Evolutionary conservation across 1,139 yeast species (phyloP), one percentile per base, ranked within the genome.

Genomic region (Hanseniaspora uvarum): DNA sequence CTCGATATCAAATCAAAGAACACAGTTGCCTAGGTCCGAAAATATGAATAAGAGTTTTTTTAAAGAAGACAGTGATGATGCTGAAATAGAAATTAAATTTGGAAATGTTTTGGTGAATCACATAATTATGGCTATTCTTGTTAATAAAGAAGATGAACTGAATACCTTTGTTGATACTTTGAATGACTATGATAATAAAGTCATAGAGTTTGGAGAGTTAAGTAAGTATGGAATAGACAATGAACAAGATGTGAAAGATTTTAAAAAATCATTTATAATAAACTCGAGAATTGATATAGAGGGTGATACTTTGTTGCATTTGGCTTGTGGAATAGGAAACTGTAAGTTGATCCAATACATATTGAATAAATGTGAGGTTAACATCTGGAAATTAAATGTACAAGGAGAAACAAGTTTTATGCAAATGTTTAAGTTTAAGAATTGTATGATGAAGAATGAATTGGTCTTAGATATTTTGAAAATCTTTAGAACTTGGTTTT

Each of bases 291-390:
- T 92, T 53, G 98, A 92, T 64, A 94, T 87, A 56, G 96, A 92
- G 65, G 94, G 96, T 0, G 95, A 92, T 63, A 86, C 96, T 0
- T 89, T 96, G 0, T 79, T 92, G 61, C 97, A 92, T 67, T 89
- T 97, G 97, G 95, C 97, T 0, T 85, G 96, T 45, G 85, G 97
- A 0, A 83, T 92, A 74, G 97, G 96, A 4, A 81, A 83, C 61
- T 70, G 81, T 46, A 78, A 77, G 40, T 81, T 88, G 65, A 81
- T 86, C 47, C 89, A 84, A 59, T 38, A 48, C 5, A 26, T 53
- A 23, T 6, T 53, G 7, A 31, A 19, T 10, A 19, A 48, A 11
- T 37, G 51, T 26, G 53, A 48, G n/a, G 50, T 48, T 5, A 53
- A 53, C 30, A 34, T 49, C 1, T 49, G 38, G 36, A 23, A 40